Conservation (phyloP, 441 rosid species). For the Mallotus japonicus region DNA sequence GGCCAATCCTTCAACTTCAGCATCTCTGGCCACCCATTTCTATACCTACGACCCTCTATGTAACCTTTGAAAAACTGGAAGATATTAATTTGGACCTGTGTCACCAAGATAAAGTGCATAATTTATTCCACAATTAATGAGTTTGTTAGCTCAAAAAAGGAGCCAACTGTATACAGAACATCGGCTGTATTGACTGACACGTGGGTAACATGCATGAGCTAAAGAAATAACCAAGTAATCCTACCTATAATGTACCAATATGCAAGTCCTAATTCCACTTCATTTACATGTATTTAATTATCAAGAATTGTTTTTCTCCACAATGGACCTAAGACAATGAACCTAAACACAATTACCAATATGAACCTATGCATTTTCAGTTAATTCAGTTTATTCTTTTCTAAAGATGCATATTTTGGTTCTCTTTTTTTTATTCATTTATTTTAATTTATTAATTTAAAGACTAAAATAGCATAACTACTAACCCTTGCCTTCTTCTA, state of each 20-base stretch:
- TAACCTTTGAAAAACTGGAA: slow-evolving; percentile 68
- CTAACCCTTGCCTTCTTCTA: too few relatives aligned
- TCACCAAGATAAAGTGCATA: slow-evolving; percentile 13
- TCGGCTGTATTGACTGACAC: not conserved
- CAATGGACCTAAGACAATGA: not conserved
- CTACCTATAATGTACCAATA: not conserved
- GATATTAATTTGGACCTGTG: slow-evolving; percentile 52
- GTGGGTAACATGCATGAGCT: not conserved
- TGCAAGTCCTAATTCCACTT: not conserved
- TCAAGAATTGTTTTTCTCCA: not conserved
- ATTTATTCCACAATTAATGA: not conserved
- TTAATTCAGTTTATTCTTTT: not conserved
- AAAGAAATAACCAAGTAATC: not conserved
- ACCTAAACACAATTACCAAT: not conserved
- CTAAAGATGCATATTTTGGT: not conserved
- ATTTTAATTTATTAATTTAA: not conserved
- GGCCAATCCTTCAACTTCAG: slow-evolving; percentile 94
- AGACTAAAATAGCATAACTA: not conserved
- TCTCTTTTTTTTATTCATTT: not conserved
- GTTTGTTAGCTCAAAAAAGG: not conserved
- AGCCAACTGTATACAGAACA: not conserved
- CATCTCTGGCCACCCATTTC: slow-evolving; percentile 53
- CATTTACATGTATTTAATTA: not conserved
- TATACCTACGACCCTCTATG: slow-evolving; percentile 43
- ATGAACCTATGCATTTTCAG: not conserved